Evolutionary conservation across 257 asterid genomes (phyloP).

Genomic region (Nicotiana knightiana): DNA sequence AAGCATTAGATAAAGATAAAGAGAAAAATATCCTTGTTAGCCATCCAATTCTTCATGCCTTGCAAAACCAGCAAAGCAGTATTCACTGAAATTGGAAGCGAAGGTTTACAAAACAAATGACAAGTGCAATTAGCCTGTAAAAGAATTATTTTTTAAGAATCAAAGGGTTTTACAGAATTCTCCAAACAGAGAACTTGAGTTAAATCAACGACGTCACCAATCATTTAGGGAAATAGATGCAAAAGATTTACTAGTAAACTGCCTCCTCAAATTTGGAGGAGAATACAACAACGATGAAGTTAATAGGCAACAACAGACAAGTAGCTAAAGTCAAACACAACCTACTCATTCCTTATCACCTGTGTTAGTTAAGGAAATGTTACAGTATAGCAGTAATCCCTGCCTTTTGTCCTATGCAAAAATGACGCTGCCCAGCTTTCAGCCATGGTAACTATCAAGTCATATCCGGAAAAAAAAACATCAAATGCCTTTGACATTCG

Average conservation of each 20-base stretch:
- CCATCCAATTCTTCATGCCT: slow-evolving; percentile 1
- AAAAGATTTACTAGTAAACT: background rate
- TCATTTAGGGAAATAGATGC: background rate
- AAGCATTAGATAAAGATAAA: background rate
- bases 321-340: slow-evolving; percentile 17
- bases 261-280: slow-evolving; percentile 1
- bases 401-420: slow-evolving; percentile 8
- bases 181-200: slow-evolving; percentile 1
- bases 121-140: background rate
- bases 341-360: slow-evolving; percentile 13
- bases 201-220: background rate
- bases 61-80: slow-evolving; percentile 3
- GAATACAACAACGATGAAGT: background rate
- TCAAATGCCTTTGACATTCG: slow-evolving; percentile 4
- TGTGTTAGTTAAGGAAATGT: slow-evolving; percentile 18
- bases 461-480: background rate
- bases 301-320: background rate
- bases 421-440: slow-evolving; percentile 5
- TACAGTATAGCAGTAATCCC: slow-evolving; percentile 18
- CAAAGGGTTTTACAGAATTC: slow-evolving; percentile 2
- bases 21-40: background rate
- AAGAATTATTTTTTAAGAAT: background rate
- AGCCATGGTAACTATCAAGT: slow-evolving; percentile 1
- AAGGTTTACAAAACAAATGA: background rate
- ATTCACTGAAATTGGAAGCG: background rate